A percentile compares a stretch with the other conserved stretches of the same genome.
Evolutionary conservation across 345 rosid genomes (phyloP).

Genomic region (Populus tremula): DNA sequence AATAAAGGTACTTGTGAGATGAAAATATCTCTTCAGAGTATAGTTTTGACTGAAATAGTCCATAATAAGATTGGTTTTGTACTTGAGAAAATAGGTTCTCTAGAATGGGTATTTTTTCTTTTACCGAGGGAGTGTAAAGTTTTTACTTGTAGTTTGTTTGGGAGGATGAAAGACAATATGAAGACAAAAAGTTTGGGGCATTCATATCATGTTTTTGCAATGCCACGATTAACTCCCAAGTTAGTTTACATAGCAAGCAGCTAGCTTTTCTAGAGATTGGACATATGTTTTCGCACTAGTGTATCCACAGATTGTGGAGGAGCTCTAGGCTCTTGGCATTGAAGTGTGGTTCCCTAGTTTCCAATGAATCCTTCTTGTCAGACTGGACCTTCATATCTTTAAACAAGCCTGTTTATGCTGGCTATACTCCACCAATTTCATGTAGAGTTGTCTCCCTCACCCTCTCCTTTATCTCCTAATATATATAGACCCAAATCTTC

Average conservation of each 20-base stretch:
- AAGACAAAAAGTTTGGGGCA: not conserved
- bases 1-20: not conserved
- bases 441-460: not conserved
- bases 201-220: not conserved
- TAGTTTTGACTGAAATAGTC: not conserved
- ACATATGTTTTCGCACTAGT: not conserved
- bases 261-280: not conserved
- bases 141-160: not conserved
- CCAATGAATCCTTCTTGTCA: not conserved
- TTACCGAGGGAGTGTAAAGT: not conserved
- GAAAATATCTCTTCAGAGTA: not conserved
- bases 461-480: not conserved
- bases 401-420: not conserved
- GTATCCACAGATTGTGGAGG: not conserved
- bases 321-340: not conserved
- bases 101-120: not conserved
- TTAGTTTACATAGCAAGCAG: not conserved
- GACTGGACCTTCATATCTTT: not conserved
- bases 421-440: not conserved
- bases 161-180: not conserved
- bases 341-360: not conserved
- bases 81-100: not conserved
- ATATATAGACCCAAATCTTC: not conserved
- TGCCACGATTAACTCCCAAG: not conserved
- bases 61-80: not conserved